phyloP scores from a whole-genome alignment of 1,139 yeast genomes.

The Kodamaea ohmeri region DNA sequence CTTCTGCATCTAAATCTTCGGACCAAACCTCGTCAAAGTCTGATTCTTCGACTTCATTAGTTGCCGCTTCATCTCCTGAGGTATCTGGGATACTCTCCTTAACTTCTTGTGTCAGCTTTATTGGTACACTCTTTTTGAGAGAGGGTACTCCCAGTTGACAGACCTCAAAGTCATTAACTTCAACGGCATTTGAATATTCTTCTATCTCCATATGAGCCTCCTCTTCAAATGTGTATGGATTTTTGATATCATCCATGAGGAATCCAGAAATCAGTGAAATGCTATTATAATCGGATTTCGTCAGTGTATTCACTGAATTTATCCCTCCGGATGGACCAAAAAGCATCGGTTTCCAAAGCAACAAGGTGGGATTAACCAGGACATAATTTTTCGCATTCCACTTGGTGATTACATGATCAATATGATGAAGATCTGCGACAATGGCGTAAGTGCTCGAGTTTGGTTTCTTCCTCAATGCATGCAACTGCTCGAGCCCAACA shows the following conservation, averaged over 20 bases:
- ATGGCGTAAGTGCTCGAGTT: slow-evolving; percentile 50
- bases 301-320: slow-evolving; percentile 46
- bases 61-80: slow-evolving; percentile 11
- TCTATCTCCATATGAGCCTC: slow-evolving; percentile 48
- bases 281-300: slow-evolving; percentile 33
- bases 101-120: slow-evolving; percentile 15
- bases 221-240: slow-evolving; percentile 55
- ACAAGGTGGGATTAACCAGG: slow-evolving; percentile 46
- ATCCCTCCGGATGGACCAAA: slow-evolving; percentile 84
- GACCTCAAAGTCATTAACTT: slow-evolving; percentile 11
- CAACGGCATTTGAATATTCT: background rate
- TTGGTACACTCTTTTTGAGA: slow-evolving; percentile 15
- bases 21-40: slow-evolving; percentile 10
- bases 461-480: slow-evolving; percentile 52
- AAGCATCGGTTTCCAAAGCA: slow-evolving; percentile 81
- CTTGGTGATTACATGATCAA: slow-evolving; percentile 43
- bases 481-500: slow-evolving; percentile 77
- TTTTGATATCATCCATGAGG: slow-evolving; percentile 61
- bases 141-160: slow-evolving; percentile 32
- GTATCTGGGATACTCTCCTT: slow-evolving; percentile 10
- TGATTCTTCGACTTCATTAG: slow-evolving; percentile 24
- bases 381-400: slow-evolving; percentile 61
- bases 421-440: slow-evolving; percentile 44
- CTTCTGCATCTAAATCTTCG: slow-evolving; percentile 1
- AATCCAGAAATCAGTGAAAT: slow-evolving; percentile 56